phyloP scores from a whole-genome alignment of 495 filamentous ascomycete species.

The Ascodesmis nigricans region DNA sequence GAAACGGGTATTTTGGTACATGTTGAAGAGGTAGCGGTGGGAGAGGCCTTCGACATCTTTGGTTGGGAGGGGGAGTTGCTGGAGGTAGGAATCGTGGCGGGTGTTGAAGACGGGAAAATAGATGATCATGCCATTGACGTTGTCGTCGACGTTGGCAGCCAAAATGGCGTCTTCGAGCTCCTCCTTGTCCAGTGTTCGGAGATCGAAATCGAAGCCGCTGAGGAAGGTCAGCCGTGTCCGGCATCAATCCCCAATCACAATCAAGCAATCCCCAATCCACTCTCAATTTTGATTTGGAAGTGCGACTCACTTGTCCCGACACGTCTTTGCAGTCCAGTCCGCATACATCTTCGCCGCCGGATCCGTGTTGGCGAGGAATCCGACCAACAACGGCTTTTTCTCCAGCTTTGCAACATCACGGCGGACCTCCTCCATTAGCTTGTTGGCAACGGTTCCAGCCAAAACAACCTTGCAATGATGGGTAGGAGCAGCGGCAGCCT shows the following conservation, averaged over 20 bases:
- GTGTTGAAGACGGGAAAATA: constrained; percentile 94
- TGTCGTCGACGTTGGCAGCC: constrained; percentile 51
- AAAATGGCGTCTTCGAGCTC: constrained; percentile 70
- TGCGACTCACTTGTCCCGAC: constrained; percentile 78
- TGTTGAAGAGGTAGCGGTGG: constrained; percentile 90
- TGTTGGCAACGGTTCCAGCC: constrained; percentile 56
- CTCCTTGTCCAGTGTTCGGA: constrained; percentile 63
- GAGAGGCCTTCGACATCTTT: constrained; percentile 95
- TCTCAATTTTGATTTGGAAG: constrained; percentile 5
- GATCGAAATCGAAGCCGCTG: constrained; percentile 74
- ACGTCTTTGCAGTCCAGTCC: constrained; percentile 92
- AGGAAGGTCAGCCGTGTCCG: background rate
- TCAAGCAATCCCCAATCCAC: constrained; percentile 4
- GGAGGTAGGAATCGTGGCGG: constrained; percentile 74
- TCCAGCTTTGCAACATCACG: constrained; percentile 43
- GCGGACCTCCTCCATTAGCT: constrained; percentile 52
- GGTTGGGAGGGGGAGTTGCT: constrained; percentile 68
- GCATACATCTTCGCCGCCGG: constrained; percentile 83
- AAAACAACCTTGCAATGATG: constrained; percentile 79
- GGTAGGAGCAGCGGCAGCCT: constrained; percentile 19
- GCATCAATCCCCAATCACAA: background rate
- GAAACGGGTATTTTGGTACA: constrained; percentile 96
- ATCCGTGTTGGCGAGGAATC: constrained; percentile 80
- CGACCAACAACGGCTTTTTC: constrained; percentile 53
- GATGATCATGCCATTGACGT: constrained; percentile 82